phyloP scores from a whole-genome alignment of 371 early-diverging fungal genomes.

The Mucor ambiguus region DNA sequence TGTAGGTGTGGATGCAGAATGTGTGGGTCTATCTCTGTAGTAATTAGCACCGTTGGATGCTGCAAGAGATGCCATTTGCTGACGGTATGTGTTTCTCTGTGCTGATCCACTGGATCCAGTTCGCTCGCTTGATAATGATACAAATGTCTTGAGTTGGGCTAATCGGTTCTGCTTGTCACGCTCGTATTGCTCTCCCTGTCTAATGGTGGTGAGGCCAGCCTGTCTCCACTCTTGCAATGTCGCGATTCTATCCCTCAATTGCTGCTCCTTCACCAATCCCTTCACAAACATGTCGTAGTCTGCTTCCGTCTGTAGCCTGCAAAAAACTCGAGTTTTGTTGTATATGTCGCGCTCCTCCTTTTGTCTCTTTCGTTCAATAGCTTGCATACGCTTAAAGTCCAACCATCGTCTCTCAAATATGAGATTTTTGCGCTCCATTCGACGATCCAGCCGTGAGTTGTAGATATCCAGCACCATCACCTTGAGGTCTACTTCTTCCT shows the following conservation, averaged over 20 bases:
- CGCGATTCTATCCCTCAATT: constrained; percentile 76
- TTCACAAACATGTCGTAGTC: constrained; percentile 86
- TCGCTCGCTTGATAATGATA: constrained; percentile 44
- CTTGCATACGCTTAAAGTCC: constrained; percentile 83
- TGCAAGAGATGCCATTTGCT: constrained; percentile 29
- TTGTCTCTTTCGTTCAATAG: constrained; percentile 77
- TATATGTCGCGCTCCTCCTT: constrained; percentile 86
- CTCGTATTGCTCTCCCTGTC: constrained; percentile 79
- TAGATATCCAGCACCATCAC: constrained; percentile 93
- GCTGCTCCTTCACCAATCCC: constrained; percentile 79
- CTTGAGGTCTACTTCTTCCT: constrained; percentile 90
- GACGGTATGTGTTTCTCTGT: constrained; percentile 28
- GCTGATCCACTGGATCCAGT: constrained; percentile 22
- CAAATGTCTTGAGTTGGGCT: constrained; percentile 43
- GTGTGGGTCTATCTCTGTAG: constrained; percentile 32
- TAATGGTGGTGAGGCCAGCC: constrained; percentile 81
- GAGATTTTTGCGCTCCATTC: constrained; percentile 84
- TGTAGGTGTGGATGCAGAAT: constrained; percentile 9
- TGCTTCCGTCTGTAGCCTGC: constrained; percentile 79
- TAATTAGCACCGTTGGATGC: constrained; percentile 31
- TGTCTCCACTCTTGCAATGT: constrained; percentile 89
- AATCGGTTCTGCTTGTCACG: constrained; percentile 55
- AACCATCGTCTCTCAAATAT: constrained; percentile 86
- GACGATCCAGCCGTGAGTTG: constrained; percentile 83
- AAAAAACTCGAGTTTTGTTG: constrained; percentile 83